Evolutionary conservation across 2,329 filamentous ascomycete species (phyloP).

Genomic region (Sporothrix sp.): DNA sequence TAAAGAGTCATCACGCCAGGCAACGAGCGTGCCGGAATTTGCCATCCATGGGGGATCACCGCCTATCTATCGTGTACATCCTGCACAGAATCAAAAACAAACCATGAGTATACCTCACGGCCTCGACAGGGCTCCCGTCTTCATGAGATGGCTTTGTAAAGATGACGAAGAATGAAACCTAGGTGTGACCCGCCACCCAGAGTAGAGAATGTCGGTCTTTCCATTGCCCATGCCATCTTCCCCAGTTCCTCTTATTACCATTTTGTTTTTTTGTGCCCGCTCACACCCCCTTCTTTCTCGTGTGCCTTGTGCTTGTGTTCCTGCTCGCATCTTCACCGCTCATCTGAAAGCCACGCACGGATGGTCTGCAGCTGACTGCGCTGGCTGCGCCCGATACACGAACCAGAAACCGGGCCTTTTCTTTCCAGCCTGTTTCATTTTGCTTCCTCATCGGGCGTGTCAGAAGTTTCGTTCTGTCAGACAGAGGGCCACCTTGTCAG

Average conservation of each 20-base stretch:
- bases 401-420: not conserved
- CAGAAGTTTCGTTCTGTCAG: not conserved
- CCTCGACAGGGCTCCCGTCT: not conserved
- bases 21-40: no score
- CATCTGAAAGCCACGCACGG: not conserved
- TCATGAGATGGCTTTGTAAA: not conserved
- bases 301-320: no score
- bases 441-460: no score
- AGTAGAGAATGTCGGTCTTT: no score
- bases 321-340: conserved; percentile 3
- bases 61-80: no score
- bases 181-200: no score
- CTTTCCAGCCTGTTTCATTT: not conserved
- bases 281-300: not conserved
- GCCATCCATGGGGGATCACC: no score
- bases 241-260: not conserved
- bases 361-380: not conserved
- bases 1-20: no score
- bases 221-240: not conserved
- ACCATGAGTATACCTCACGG: no score
- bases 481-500: not conserved
- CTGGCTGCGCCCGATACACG: not conserved
- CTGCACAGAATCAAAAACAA: not conserved
- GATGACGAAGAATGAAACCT: not conserved
- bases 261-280: not conserved